phyloP scores from a whole-genome alignment of 2,329 filamentous ascomycete genomes.

The Colletotrichum liriopes region DNA sequence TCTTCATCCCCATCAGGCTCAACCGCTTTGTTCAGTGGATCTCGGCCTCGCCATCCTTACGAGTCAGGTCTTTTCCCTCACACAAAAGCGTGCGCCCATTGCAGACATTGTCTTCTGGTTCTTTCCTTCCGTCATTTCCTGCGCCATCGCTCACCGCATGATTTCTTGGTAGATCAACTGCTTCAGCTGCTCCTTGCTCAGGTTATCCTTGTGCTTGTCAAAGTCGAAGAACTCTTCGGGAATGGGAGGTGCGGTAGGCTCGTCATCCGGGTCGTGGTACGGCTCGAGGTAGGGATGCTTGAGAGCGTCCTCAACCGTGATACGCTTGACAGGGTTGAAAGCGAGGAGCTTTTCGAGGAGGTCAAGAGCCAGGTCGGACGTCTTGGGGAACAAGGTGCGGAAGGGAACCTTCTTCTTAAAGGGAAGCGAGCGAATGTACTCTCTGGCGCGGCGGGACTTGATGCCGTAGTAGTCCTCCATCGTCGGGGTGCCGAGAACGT shows the following conservation, averaged over 20 bases:
- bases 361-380: slow-evolving; percentile 96
- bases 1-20: neutral
- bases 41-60: slow-evolving; percentile 6
- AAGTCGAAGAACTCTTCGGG: slow-evolving; percentile 99
- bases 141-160: slow-evolving; percentile 67
- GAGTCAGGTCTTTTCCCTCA: neutral
- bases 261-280: slow-evolving; percentile 98
- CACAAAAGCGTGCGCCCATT: neutral
- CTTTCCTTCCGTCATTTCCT: slow-evolving; percentile 4
- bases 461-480: slow-evolving; percentile 99
- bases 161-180: slow-evolving; percentile 98
- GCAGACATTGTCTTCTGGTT: neutral
- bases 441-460: slow-evolving; percentile 95
- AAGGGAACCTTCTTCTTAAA: slow-evolving; percentile 99
- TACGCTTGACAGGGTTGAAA: slow-evolving; percentile 99
- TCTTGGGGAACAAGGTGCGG: slow-evolving; percentile 97
- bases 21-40: slow-evolving; percentile 3
- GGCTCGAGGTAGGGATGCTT: slow-evolving; percentile 99
- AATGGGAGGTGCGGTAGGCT: slow-evolving; percentile 96
- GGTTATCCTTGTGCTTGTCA: slow-evolving; percentile 99
- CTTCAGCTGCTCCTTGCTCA: slow-evolving; percentile 99
- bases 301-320: slow-evolving; percentile 96
- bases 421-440: slow-evolving; percentile 97
- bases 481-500: slow-evolving; percentile 96
- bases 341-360: slow-evolving; percentile 95